Conservation (phyloP, 2,329 filamentous ascomycete species). For the Metarhizium robertsii region DNA sequence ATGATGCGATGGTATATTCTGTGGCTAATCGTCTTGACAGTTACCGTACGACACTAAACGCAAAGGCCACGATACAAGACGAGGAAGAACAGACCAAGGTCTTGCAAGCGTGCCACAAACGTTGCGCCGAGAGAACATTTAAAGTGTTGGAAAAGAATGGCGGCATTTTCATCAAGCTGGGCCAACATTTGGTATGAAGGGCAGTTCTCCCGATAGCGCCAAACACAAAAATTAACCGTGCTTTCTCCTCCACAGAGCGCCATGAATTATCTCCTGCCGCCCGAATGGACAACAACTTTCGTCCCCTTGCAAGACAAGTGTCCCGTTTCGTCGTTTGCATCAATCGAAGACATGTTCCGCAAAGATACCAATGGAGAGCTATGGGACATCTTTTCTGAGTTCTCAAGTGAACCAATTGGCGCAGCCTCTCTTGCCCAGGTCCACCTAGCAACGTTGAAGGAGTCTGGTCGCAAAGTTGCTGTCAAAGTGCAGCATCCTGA, state of each 20-base stretch:
- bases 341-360: conserved; percentile 78
- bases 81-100: conserved; percentile 55
- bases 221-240: background rate
- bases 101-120: conserved; percentile 77
- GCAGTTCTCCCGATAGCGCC: background rate
- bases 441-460: conserved; percentile 75
- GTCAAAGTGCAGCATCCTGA: conserved; percentile 95
- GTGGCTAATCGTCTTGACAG: conserved; percentile 33
- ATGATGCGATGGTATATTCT: background rate
- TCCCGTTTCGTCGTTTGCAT: conserved; percentile 81
- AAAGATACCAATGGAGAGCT: conserved; percentile 73
- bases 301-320: conserved; percentile 94
- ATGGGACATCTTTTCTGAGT: conserved; percentile 77
- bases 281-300: conserved; percentile 92
- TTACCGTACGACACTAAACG: conserved; percentile 78
- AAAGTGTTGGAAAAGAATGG: conserved; percentile 89
- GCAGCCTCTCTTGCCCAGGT: conserved; percentile 93
- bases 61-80: conserved; percentile 51
- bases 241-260: conserved; percentile 51
- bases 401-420: conserved; percentile 72
- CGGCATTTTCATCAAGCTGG: conserved; percentile 96
- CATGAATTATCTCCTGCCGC: conserved; percentile 86
- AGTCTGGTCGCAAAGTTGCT: conserved; percentile 76
- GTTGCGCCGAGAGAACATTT: conserved; percentile 83
- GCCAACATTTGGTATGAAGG: conserved; percentile 67